Evolutionary conservation across 192 early-diverging fungal species (phyloP), one percentile per base, ranked within the genome.

Genomic region (Coemansia sp.): DNA sequence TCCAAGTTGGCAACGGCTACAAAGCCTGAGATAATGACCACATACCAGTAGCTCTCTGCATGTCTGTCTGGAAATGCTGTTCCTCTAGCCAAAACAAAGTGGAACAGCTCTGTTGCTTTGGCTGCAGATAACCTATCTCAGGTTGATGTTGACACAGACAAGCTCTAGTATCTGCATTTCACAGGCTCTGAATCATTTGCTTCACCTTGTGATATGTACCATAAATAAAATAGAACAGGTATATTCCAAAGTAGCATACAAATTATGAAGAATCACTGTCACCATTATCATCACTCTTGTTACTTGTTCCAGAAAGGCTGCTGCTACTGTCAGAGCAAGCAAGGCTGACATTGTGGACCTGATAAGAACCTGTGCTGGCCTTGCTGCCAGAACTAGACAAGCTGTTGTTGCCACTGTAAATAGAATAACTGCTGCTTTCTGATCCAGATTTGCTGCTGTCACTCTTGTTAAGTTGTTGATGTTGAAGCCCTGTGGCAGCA

Each of bases 41-140:
- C 43, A 35, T 71, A 65, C 62, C 62, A 65, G 58, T 37, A 57
- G 49, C 15, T 80, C 39, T 56, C 59, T 2, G 66, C 72, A 4
- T 68, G 61, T 14, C 17, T 80, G 37, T 74, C 72, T 2, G 52
- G 64, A 9, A 73, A 62, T n/a, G 68, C 77, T 6, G 52, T 74
- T 25, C 71, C 77, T 15, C 60, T 74, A 25, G 76, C 76, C 39
- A 79, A 79, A 39, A 59, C 72, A 9, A 65, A 67, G 39, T 79
- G 76, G 76, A 79, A 79, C 49, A 37, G 52, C 14, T 56, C 65
- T 4, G 23, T 79, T 10, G 38, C 53, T 15, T 32, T 55, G 19
- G 59, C 57, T 1, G 76, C 68, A 5, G 29, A 23, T 22, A 24
- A 59, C 35, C 52, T 65, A 43, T 23, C 61, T 2, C 58, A 64